Evolutionary conservation across 345 rosid genomes (phyloP), one percentile per base, ranked within the genome.

Genomic region (Salix caprea): DNA sequence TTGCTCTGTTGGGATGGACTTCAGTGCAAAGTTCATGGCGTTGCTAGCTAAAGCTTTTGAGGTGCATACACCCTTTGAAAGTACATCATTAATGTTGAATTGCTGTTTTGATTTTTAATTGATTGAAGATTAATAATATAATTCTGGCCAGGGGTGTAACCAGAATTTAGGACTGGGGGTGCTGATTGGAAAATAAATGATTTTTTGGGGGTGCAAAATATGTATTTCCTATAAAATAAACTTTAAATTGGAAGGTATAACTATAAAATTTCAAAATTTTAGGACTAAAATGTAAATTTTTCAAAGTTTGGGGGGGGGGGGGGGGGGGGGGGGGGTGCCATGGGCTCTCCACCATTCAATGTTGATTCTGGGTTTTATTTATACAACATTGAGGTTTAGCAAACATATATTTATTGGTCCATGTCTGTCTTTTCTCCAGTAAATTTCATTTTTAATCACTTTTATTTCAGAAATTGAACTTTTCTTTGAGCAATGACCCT

Each of bases 1-100:
- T 69, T 90, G 92, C 82, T 83, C 77, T 24, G 94, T 91, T 76
- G 99, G 99, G 30, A 83, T 86, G 79, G 96, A 93, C 77, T 96
- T 96, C 79, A 86, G 94, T 75, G 97, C 99, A 82, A 92, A 91
- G 85, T 85, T 96, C 81, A 50, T 91, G 85, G 91, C 93, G 74
- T 87, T 88, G 71, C 91, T 91, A 64, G 98, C 98, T 75, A 87
- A 85, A 81, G 72, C 84, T 76, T 90, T 93, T 62, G 92, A 91
- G 98, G 99, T 93, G 65, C 76, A 6, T 12, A 32, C 42, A 65
- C 54, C 12, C 4, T 7, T 1, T 32, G n/a, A 46, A 39, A 46
- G 26, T 2, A n/a, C 6, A 66, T 40, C 44, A 30, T 23, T 16
- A 56, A 18, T 4, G 9, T 6, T 56, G 62, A 56, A 56, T 56